These are phyloP conservation scores for Magnaporthales sp. DNA, from an alignment of 2,329 filamentous ascomycete species.

Conservation along the genomic window DNA sequence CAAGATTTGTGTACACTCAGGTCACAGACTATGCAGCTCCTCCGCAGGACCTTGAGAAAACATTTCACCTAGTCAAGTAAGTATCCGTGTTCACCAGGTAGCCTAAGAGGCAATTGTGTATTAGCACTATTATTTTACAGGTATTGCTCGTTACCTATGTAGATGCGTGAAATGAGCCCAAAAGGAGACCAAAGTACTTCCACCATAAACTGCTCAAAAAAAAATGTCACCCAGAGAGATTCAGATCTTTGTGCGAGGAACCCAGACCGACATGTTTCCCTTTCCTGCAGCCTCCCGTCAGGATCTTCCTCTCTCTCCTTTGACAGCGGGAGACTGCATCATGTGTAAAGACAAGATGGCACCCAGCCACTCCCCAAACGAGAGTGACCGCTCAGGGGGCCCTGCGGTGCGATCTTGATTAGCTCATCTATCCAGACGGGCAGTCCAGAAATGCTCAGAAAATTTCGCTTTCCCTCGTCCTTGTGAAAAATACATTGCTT, in stretches of 20 bases:
- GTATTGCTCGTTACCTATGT: too few species aligned
- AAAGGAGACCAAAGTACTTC: background rate
- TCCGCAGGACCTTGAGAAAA: too few species aligned
- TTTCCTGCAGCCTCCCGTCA: background rate
- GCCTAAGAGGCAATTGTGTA: too few species aligned
- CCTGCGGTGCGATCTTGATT: background rate
- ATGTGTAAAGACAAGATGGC: background rate
- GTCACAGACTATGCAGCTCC: too few species aligned
- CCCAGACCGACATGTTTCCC: background rate
- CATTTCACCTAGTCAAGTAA: too few species aligned
- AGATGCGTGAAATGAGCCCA: background rate
- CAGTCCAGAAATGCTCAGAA: background rate
- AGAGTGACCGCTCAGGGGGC: background rate
- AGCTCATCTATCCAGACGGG: background rate
- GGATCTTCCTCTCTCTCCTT: background rate
- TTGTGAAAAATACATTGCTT: background rate
- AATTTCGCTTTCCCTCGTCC: background rate
- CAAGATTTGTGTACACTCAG: too few species aligned
- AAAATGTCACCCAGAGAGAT: background rate
- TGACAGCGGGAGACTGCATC: background rate
- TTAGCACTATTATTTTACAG: too few species aligned
- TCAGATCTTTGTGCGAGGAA: background rate
- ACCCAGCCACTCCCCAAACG: background rate
- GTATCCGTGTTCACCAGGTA: too few species aligned
- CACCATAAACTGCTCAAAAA: background rate